Conservation (phyloP, 1,284 basidiomycete genomes). For the Malassezia cuniculi region DNA sequence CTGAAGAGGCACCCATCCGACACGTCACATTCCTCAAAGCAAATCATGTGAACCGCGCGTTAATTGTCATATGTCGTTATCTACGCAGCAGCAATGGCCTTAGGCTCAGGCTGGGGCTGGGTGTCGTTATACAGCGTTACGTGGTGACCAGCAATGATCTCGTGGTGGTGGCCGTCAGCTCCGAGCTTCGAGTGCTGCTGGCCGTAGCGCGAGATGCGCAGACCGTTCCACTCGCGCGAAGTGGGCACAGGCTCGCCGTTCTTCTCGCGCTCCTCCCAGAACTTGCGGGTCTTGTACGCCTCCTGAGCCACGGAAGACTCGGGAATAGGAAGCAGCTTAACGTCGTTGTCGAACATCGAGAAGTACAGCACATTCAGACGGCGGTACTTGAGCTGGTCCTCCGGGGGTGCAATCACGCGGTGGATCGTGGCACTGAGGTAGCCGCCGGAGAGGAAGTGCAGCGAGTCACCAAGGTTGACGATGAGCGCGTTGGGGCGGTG, state of each 20-base stretch:
- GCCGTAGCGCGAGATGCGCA: conserved; percentile 33
- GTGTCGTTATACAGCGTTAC: conserved; percentile 27
- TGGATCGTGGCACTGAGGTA: conserved; percentile 46
- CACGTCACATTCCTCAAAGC: too few species aligned
- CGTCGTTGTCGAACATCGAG: conserved; percentile 46
- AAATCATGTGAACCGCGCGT: too few species aligned
- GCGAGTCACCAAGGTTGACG: conserved; percentile 36
- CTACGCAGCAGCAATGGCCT: too few species aligned
- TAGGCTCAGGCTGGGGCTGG: too few species aligned
- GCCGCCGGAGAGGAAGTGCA: conserved; percentile 34
- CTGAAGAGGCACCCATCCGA: too few species aligned
- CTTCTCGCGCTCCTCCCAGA: conserved; percentile 22
- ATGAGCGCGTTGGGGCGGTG: conserved; percentile 43
- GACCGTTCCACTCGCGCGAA: conserved; percentile 30
- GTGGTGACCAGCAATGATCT: conserved; percentile 27
- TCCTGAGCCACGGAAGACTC: conserved; percentile 36
- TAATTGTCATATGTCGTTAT: too few species aligned
- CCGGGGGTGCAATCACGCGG: conserved; percentile 46
- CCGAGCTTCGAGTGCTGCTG: conserved; percentile 31
- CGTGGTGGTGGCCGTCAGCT: conserved; percentile 32
- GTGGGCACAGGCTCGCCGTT: conserved; percentile 26
- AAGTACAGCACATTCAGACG: conserved; percentile 47
- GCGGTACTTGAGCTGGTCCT: conserved; percentile 44
- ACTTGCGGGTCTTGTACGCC: conserved; percentile 19
- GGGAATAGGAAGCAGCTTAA: conserved; percentile 30